A percentile compares a stretch with the other conserved stretches of the same genome.
Conservation (phyloP, 306 rosid genomes). For the Trifolium fragiferum region DNA sequence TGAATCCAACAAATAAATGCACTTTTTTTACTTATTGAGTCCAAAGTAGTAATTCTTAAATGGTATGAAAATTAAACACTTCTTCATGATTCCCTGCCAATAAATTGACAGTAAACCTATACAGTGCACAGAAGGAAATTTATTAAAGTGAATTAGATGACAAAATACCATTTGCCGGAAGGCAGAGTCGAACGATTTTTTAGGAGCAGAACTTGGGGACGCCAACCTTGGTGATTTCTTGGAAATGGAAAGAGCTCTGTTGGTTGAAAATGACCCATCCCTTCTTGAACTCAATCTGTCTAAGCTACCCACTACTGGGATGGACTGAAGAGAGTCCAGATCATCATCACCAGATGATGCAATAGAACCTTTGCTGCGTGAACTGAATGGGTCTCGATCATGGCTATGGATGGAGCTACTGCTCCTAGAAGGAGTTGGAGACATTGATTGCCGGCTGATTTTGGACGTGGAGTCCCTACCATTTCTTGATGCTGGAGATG, state of each 20-base stretch:
- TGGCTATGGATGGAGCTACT: slow-evolving; percentile 74
- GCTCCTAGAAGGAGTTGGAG: slow-evolving; percentile 84
- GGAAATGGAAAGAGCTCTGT: slow-evolving; percentile 58
- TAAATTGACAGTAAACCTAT: slow-evolving; percentile 4
- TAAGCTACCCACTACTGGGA: slow-evolving; percentile 63
- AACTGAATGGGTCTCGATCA: slow-evolving; percentile 76
- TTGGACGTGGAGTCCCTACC: slow-evolving; percentile 65
- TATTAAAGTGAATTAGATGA: slow-evolving; percentile 26
- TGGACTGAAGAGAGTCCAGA: slow-evolving; percentile 75
- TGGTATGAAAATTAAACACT: slow-evolving; percentile 24
- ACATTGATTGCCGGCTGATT: slow-evolving; percentile 70
- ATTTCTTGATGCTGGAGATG: slow-evolving; percentile 82
- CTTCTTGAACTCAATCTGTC: slow-evolving; percentile 63
- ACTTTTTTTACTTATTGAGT: not conserved
- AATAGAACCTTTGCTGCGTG: slow-evolving; percentile 78
- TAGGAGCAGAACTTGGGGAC: slow-evolving; percentile 73
- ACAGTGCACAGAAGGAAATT: not conserved
- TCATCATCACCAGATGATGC: slow-evolving; percentile 87
- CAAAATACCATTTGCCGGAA: slow-evolving; percentile 74
- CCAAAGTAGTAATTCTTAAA: not conserved
- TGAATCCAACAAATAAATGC: not conserved
- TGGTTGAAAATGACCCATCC: slow-evolving; percentile 56
- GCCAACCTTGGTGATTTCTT: slow-evolving; percentile 61
- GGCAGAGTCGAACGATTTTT: slow-evolving; percentile 74
- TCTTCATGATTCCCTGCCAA: slow-evolving; percentile 13